Conservation (phyloP, 768 basidiomycete genomes). For the Favolaschia claudopus region DNA sequence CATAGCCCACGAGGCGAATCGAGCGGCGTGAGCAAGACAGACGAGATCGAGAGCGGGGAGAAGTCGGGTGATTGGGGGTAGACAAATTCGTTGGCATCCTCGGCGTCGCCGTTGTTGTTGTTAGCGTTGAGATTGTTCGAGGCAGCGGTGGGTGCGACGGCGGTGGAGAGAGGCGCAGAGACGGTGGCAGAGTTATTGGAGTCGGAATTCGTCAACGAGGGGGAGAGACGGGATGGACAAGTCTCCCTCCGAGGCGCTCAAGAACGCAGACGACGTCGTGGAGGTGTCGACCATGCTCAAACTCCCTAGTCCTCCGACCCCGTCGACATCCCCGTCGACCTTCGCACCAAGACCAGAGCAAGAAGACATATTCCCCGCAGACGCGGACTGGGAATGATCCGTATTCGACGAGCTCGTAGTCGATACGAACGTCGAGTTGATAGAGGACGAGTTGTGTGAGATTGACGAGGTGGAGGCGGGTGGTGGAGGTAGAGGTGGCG, state of each 20-base stretch:
- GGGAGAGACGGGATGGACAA: no score
- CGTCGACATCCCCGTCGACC: no score
- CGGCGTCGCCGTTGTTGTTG: slow-evolving; percentile 22
- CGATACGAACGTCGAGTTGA: neutral
- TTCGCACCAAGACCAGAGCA: no score
- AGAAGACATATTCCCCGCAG: no score
- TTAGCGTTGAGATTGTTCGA: neutral
- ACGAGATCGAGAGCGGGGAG: slow-evolving; percentile 56
- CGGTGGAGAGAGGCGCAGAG: neutral
- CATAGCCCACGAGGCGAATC: slow-evolving; percentile 54
- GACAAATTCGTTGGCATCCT: no score
- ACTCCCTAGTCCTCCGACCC: no score
- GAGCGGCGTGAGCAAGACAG: slow-evolving; percentile 57
- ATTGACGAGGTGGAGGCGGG: neutral
- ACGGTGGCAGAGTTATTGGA: slow-evolving; percentile 8
- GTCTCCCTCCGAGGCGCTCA: no score
- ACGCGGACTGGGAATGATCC: no score
- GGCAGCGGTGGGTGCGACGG: neutral
- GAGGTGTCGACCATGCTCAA: no score
- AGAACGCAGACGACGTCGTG: no score
- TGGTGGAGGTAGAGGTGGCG: no score
- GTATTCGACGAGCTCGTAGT: no score
- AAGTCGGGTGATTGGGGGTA: slow-evolving; percentile 51
- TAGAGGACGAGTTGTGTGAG: neutral
- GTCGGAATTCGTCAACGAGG: neutral